A percentile compares a stretch with the other conserved stretches of the same genome.
Conservation (phyloP, 176 grass and related monocot species). For the Oryza glaberrima region DNA sequence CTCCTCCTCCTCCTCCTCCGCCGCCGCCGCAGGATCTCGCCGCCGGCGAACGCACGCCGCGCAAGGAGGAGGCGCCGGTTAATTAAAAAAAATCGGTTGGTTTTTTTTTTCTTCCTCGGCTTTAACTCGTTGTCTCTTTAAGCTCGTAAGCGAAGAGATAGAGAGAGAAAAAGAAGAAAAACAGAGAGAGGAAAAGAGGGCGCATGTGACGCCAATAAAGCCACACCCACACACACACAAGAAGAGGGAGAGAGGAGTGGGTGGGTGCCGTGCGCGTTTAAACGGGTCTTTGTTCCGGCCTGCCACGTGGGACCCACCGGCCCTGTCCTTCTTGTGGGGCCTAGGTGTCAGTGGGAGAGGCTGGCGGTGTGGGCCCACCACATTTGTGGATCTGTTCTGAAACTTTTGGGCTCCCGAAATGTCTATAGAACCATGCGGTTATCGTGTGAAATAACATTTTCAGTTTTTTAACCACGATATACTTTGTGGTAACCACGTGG, state of each 20-base stretch:
- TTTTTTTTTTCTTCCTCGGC: background rate
- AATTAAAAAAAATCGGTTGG: background rate
- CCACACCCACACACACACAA: constrained; percentile 16
- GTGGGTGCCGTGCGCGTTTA: constrained; percentile 54
- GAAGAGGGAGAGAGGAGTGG: background rate
- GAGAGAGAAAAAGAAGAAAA: background rate
- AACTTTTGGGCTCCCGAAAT: background rate
- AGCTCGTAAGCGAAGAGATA: constrained; percentile 40
- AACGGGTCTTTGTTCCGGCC: constrained; percentile 27
- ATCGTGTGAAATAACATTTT: too few relatives aligned
- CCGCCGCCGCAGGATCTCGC: constrained; percentile 51
- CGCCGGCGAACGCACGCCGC: constrained; percentile 35
- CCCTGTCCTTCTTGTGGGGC: accelerated
- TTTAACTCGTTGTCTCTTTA: background rate
- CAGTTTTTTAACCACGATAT: too few relatives aligned
- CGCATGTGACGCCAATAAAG: constrained; percentile 57
- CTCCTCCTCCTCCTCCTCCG: constrained; percentile 11
- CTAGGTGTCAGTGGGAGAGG: background rate
- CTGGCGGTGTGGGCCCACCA: background rate
- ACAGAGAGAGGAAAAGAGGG: too few relatives aligned
- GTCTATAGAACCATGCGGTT: too few relatives aligned
- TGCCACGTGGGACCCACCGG: constrained; percentile 16
- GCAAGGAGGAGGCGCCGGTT: constrained; percentile 21
- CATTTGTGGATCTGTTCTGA: background rate
- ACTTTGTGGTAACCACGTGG: accelerated